Evolutionary conservation across 2,329 filamentous ascomycete species (phyloP).

Genomic region (Graphilbum fragrans): DNA sequence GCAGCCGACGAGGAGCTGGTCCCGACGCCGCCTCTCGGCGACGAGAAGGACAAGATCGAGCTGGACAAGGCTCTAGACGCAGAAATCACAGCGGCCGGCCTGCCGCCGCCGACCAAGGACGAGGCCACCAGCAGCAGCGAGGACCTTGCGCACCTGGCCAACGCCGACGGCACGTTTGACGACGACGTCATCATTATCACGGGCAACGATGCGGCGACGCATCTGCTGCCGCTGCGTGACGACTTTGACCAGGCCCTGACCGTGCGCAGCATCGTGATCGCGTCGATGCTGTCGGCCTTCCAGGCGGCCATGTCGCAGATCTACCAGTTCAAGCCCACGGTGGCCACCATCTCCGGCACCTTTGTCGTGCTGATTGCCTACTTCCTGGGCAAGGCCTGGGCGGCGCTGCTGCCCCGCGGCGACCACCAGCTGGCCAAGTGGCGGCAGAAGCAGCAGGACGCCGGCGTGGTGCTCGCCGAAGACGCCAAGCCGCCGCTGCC

Average conservation of each 20-base stretch:
- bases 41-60: neutral
- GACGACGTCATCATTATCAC: slow-evolving; percentile 35
- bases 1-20: neutral
- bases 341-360: slow-evolving; percentile 33
- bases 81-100: neutral
- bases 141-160: neutral
- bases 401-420: slow-evolving; percentile 35
- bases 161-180: neutral
- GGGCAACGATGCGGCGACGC: slow-evolving; percentile 34
- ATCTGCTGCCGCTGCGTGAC: slow-evolving; percentile 39
- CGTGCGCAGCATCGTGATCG: slow-evolving; percentile 38
- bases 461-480: slow-evolving; percentile 15
- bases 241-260: slow-evolving; percentile 39
- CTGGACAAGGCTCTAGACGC: neutral
- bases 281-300: slow-evolving; percentile 35
- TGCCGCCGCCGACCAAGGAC: neutral
- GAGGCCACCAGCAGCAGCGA: neutral
- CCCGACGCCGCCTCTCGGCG: neutral
- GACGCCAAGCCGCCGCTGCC: slow-evolving; percentile 24
- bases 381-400: slow-evolving; percentile 38
- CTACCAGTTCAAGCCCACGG: slow-evolving; percentile 32
- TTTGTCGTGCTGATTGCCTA: slow-evolving; percentile 47
- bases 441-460: slow-evolving; percentile 17
- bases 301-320: slow-evolving; percentile 44
- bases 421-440: slow-evolving; percentile 35